These are phyloP conservation scores for Phytophthora chlamydospora DNA, from an alignment of 352 stramenopile species.

Conservation along the genomic window DNA sequence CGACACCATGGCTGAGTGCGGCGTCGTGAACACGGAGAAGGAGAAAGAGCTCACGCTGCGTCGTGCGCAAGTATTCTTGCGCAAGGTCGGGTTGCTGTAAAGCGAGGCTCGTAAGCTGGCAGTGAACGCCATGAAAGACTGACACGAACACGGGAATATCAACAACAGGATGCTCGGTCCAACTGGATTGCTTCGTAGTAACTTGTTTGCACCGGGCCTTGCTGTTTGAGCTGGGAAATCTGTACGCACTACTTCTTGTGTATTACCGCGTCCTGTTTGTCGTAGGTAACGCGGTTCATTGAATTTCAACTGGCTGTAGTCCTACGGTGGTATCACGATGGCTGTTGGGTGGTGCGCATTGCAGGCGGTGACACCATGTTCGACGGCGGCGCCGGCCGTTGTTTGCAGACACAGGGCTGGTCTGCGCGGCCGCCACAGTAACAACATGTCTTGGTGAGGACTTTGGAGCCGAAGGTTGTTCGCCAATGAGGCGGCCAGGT, in stretches of 20 bases:
- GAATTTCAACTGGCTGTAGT: conserved; percentile 20
- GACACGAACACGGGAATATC: too few species aligned
- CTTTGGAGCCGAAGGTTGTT: conserved; percentile 74
- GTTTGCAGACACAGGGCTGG: conserved; percentile 43
- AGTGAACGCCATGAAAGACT: too few species aligned
- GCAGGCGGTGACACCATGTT: conserved; percentile 17
- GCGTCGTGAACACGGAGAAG: conserved; percentile 73
- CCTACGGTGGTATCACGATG: conserved; percentile 38
- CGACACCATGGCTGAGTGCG: conserved; percentile 44
- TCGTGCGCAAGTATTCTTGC: conserved; percentile 59
- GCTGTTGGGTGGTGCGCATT: conserved; percentile 23
- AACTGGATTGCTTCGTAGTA: conserved; percentile 4
- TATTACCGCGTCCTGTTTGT: conserved; percentile 14
- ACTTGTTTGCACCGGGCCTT: not conserved
- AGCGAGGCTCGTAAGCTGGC: too few species aligned
- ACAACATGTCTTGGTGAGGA: conserved; percentile 81
- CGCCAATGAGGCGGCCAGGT: conserved; percentile 88
- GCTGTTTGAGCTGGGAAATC: not conserved
- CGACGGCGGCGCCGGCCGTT: conserved; percentile 22
- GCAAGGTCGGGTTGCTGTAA: conserved; percentile 59
- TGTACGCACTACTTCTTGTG: conserved; percentile 15
- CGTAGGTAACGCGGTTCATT: conserved; percentile 24
- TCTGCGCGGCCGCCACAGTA: conserved; percentile 47
- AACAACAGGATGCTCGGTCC: not conserved
- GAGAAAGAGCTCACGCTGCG: conserved; percentile 68